Conservation (phyloP, 1,284 basidiomycete species). For the Porogramme epimiltina region DNA sequence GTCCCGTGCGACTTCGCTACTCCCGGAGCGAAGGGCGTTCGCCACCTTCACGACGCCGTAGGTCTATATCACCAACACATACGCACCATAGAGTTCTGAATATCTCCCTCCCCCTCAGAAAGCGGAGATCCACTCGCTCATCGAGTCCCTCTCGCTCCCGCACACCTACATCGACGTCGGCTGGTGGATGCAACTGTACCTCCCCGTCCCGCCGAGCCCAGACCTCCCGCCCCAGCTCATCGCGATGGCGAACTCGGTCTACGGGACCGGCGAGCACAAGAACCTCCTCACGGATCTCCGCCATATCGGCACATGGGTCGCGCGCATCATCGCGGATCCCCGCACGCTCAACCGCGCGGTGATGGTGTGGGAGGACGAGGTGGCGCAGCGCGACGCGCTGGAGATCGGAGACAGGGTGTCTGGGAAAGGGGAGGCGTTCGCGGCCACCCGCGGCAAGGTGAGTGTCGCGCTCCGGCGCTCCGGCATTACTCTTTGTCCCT, state of each 20-base stretch:
- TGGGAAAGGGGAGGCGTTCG: conserved; percentile 14
- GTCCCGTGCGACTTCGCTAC: conserved; percentile 17
- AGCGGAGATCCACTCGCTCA: conserved; percentile 19
- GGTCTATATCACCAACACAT: background rate
- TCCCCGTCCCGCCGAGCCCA: conserved; percentile 5
- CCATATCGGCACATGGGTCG: conserved; percentile 25
- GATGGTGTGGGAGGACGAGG: conserved; percentile 30
- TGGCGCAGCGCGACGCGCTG: conserved; percentile 17
- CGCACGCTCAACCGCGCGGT: conserved; percentile 29
- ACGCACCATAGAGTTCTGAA: background rate
- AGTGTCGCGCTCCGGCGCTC: background rate
- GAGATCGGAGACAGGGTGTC: conserved; percentile 17
- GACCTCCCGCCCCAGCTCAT: conserved; percentile 22
- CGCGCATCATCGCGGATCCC: conserved; percentile 27
- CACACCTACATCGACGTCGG: conserved; percentile 26
- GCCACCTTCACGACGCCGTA: conserved; percentile 18
- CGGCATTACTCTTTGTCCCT: conserved; percentile 16
- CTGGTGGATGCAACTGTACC: conserved; percentile 21
- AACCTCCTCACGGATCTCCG: conserved; percentile 18
- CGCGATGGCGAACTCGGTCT: conserved; percentile 10
- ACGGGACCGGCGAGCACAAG: conserved; percentile 16
- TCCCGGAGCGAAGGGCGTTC: conserved; percentile 10
- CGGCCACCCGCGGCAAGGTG: background rate
- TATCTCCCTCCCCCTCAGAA: conserved; percentile 16
- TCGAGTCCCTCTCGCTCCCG: conserved; percentile 12